Percentiles rank a stretch among this genome's conserved stretches.
These are phyloP conservation scores for Amanita rubescens DNA, from an alignment of 768 basidiomycete genomes.

Conservation along the genomic window DNA sequence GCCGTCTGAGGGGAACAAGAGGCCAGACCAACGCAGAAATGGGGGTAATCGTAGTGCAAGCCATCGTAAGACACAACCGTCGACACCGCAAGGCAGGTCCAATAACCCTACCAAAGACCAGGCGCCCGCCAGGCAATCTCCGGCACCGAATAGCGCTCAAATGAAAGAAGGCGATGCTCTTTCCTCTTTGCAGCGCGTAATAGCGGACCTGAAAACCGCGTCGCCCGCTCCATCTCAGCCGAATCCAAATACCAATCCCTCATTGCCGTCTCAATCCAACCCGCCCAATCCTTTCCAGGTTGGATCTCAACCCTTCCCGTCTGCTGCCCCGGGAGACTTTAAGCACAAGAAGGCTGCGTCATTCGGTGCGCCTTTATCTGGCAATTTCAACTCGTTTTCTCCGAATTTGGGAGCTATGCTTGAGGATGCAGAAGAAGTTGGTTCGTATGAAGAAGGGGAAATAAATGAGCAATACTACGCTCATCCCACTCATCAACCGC, in stretches of 20 bases:
- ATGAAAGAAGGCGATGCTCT: conserved; percentile 73
- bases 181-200: conserved; percentile 86
- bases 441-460: conserved; percentile 70
- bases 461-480: conserved; percentile 52
- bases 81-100: conserved; percentile 52
- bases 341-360: conserved; percentile 82
- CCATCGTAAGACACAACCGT: conserved; percentile 51
- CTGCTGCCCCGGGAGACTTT: conserved; percentile 39
- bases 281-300: conserved; percentile 66
- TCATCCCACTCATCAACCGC: conserved; percentile 55
- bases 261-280: conserved; percentile 49
- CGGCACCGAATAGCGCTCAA: conserved; percentile 42
- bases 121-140: conserved; percentile 31
- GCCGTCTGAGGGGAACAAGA: conserved; percentile 46
- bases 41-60: conserved; percentile 37
- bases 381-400: conserved; percentile 63
- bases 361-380: conserved; percentile 51
- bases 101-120: conserved; percentile 35
- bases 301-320: conserved; percentile 49
- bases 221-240: conserved; percentile 50
- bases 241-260: conserved; percentile 23
- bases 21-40: conserved; percentile 49
- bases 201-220: conserved; percentile 86
- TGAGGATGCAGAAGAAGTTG: conserved; percentile 69
- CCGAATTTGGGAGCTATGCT: conserved; percentile 80